Conservation (phyloP, 805 yeast genomes). For the Cyberlindnera sargentensis region DNA sequence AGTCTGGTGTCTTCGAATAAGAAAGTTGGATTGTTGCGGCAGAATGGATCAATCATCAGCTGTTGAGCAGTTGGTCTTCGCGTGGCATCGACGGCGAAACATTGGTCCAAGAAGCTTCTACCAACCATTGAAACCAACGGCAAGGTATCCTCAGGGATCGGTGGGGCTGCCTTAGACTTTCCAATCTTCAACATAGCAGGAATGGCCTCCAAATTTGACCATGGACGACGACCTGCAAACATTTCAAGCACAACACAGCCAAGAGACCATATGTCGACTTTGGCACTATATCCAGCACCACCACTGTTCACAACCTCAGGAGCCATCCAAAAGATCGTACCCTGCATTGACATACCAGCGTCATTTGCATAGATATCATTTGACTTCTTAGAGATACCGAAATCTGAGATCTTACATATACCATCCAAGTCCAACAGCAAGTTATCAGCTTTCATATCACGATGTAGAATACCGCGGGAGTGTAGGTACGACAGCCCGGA, state of each 20-base stretch:
- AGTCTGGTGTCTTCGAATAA: conserved; percentile 47
- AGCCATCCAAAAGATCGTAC: conserved; percentile 99
- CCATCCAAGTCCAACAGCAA: conserved; percentile 85
- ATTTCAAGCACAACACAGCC: conserved; percentile 97
- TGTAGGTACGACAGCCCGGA: conserved; percentile 86
- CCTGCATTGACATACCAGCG: conserved; percentile 97
- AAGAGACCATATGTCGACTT: conserved; percentile 95
- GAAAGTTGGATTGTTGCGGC: conserved; percentile 34
- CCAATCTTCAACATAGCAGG: conserved; percentile 92
- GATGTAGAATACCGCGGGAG: conserved; percentile 77
- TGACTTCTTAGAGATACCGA: conserved; percentile 87
- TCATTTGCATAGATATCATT: conserved; percentile 83
- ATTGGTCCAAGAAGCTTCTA: conserved; percentile 60
- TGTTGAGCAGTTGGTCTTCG: conserved; percentile 79
- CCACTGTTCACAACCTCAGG: conserved; percentile 94
- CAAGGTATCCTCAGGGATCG: conserved; percentile 84
- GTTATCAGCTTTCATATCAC: conserved; percentile 95
- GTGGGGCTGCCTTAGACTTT: conserved; percentile 84
- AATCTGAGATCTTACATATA: conserved; percentile 89
- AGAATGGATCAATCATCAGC: conserved; percentile 49
- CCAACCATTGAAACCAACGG: conserved; percentile 60
- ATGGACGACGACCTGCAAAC: conserved; percentile 96
- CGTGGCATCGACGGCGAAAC: conserved; percentile 77
- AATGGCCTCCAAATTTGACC: conserved; percentile 93
- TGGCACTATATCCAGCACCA: conserved; percentile 94